Evolutionary conservation across 73 alveolate species (phyloP).

Genomic region (Paramecium biaurelia): DNA sequence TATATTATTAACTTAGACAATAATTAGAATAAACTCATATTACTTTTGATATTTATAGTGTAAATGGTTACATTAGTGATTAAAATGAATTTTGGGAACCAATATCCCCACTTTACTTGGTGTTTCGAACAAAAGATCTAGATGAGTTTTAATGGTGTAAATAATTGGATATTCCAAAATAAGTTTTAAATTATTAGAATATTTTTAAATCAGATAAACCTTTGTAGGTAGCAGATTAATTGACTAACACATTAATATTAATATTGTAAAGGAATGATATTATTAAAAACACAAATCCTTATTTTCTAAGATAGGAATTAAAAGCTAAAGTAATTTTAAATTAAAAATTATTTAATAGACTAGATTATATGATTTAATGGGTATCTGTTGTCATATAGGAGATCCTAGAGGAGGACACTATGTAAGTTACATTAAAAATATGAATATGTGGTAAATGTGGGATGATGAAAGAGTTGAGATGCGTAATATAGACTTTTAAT

Average conservation of each 20-base stretch:
- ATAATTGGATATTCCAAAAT: neutral
- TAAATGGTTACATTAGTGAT: neutral
- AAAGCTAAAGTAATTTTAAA: neutral
- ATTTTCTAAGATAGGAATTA: neutral
- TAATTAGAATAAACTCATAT: neutral
- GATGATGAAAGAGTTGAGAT: neutral
- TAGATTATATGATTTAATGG: neutral
- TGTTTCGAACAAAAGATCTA: conserved; percentile 31
- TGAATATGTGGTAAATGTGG: neutral
- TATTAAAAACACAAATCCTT: neutral
- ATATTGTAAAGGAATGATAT: neutral
- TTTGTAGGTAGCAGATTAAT: neutral
- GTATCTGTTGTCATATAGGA: neutral
- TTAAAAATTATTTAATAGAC: neutral
- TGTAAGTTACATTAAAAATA: neutral
- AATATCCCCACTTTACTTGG: neutral
- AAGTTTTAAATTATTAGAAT: neutral
- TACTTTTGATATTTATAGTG: neutral
- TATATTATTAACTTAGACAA: neutral
- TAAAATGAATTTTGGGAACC: neutral
- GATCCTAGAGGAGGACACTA: neutral
- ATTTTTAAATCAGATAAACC: neutral
- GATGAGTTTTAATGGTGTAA: neutral
- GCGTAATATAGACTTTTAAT: neutral
- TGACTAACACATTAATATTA: neutral